Conservation (phyloP, 2,329 filamentous ascomycete species). For the Diaporthe ilicicola region DNA sequence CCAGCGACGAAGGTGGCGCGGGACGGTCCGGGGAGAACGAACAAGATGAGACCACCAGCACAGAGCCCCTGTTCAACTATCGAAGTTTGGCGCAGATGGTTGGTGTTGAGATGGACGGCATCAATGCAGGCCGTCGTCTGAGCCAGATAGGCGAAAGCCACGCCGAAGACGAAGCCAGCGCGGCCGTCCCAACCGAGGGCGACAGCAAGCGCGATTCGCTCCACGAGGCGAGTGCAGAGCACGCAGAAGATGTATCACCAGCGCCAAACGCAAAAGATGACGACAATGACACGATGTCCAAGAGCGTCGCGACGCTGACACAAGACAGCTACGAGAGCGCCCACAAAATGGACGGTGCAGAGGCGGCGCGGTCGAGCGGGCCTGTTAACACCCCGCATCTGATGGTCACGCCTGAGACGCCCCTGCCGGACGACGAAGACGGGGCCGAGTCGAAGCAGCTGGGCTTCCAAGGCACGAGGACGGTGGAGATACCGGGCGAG, state of each 20-base stretch:
- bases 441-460: conserved; percentile 54
- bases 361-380: conserved; percentile 30
- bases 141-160: conserved; percentile 39
- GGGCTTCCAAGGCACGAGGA: conserved; percentile 45
- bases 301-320: conserved; percentile 32
- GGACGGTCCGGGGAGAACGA: conserved; percentile 51
- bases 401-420: conserved; percentile 60
- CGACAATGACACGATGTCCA: conserved; percentile 33
- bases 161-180: conserved; percentile 27
- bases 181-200: not conserved
- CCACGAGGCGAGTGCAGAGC: conserved; percentile 48
- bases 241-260: conserved; percentile 43
- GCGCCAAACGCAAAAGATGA: not conserved
- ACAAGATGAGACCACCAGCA: conserved; percentile 55
- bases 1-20: conserved; percentile 42
- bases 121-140: conserved; percentile 48
- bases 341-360: conserved; percentile 39
- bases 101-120: conserved; percentile 66
- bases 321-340: conserved; percentile 39
- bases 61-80: conserved; percentile 92
- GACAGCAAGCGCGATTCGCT: conserved; percentile 32
- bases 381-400: conserved; percentile 50
- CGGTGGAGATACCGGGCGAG: conserved; percentile 45
- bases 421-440: conserved; percentile 45
- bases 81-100: conserved; percentile 87